A percentile compares a stretch with the other conserved stretches of the same genome.
These are phyloP conservation scores for Mucor saturninus DNA, from an alignment of 371 early-diverging fungal genomes.

Conservation along the genomic window DNA sequence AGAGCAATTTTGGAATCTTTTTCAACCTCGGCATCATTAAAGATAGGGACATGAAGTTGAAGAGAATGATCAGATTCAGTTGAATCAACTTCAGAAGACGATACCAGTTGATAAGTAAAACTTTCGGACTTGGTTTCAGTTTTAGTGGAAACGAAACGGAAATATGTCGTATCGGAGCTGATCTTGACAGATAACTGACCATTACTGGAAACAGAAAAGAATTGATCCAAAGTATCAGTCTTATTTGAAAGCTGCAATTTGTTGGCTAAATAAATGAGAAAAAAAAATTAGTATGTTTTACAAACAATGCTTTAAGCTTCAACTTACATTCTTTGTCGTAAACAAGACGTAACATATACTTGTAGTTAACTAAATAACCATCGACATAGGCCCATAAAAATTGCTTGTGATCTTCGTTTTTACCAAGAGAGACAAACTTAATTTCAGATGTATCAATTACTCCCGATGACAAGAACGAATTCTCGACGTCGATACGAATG, in stretches of 20 bases:
- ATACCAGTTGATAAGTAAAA: conserved; percentile 8
- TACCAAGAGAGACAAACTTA: conserved; percentile 31
- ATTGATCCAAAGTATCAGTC: conserved; percentile 33
- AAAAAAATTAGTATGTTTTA: background rate
- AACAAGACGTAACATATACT: conserved; percentile 47
- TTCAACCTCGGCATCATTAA: conserved; percentile 29
- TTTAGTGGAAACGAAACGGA: conserved; percentile 20
- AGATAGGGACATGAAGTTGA: conserved; percentile 42
- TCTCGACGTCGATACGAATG: conserved; percentile 43
- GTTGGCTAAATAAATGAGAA: conserved; percentile 19
- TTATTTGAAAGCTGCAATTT: conserved; percentile 36
- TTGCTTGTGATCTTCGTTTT: conserved; percentile 42
- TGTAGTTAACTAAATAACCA: conserved; percentile 60
- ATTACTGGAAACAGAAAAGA: conserved; percentile 27
- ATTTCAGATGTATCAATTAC: conserved; percentile 29
- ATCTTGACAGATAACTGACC: conserved; percentile 32
- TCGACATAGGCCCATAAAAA: conserved; percentile 57
- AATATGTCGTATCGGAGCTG: conserved; percentile 29
- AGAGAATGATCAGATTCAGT: conserved; percentile 8
- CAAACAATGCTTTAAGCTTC: background rate
- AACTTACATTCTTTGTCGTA: conserved; percentile 29
- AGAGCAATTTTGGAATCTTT: conserved; percentile 33
- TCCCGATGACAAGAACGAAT: conserved; percentile 43
- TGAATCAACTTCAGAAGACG: conserved; percentile 4
- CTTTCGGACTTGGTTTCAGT: background rate